These are phyloP conservation scores for Pyrenochaeta sp. DNA, from an alignment of 2,329 filamentous ascomycete species.

Conservation along the genomic window DNA sequence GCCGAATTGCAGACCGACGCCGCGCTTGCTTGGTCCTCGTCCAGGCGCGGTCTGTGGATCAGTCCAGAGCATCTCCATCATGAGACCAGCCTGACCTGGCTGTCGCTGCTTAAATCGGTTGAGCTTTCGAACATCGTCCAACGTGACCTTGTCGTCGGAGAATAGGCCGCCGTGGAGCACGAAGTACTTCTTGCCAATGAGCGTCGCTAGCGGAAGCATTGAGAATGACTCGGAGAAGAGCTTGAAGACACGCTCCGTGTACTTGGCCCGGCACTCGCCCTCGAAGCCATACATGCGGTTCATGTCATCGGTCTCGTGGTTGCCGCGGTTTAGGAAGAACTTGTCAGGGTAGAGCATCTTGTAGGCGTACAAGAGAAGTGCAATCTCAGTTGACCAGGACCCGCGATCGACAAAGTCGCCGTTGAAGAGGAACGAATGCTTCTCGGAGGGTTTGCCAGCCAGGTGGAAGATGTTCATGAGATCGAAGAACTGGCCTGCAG, in stretches of 20 bases:
- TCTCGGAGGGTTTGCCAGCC: slow-evolving; percentile 83
- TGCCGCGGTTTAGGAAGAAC: slow-evolving; percentile 97
- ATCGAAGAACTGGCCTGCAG: slow-evolving; percentile 93
- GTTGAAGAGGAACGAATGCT: slow-evolving; percentile 96
- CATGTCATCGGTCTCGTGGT: slow-evolving; percentile 99
- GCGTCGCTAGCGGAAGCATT: slow-evolving; percentile 86
- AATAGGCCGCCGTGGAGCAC: slow-evolving; percentile 95
- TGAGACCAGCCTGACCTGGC: slow-evolving; percentile 89
- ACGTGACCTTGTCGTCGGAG: slow-evolving; percentile 89
- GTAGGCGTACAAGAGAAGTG: slow-evolving; percentile 90
- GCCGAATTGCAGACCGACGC: slow-evolving; percentile 95
- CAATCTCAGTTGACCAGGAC: slow-evolving; percentile 98
- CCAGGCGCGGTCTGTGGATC: slow-evolving; percentile 88
- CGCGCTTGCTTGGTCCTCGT: slow-evolving; percentile 92
- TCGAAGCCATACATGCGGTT: slow-evolving; percentile 98
- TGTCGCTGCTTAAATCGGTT: slow-evolving; percentile 90
- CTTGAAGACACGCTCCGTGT: slow-evolving; percentile 95
- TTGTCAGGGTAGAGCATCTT: slow-evolving; percentile 89
- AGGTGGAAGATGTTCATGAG: slow-evolving; percentile 94
- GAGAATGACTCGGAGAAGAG: slow-evolving; percentile 98
- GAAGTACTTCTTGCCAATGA: slow-evolving; percentile 90
- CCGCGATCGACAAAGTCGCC: slow-evolving; percentile 98
- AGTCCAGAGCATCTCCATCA: slow-evolving; percentile 99
- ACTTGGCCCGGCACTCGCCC: slow-evolving; percentile 97
- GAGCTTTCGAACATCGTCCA: slow-evolving; percentile 93